Evolutionary conservation across 805 yeast genomes (phyloP).

Genomic region (Barnettozyma californica): DNA sequence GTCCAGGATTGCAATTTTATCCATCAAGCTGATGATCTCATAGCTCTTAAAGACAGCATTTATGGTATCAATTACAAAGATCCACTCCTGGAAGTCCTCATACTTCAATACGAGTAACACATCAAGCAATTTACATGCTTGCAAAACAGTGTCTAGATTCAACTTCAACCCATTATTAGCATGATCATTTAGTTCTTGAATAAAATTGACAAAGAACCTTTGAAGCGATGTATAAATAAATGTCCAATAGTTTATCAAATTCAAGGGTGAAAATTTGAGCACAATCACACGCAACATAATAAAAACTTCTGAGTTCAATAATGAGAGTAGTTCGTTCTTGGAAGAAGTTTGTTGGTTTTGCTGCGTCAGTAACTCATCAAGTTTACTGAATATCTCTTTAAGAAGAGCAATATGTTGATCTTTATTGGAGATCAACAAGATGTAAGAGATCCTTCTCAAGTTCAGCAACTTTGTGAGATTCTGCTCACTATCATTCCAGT

Average conservation of each 20-base stretch:
- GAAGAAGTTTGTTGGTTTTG: conserved; percentile 16
- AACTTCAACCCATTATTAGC: conserved; percentile 29
- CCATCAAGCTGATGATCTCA: conserved; percentile 24
- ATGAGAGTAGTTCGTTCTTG: conserved; percentile 26
- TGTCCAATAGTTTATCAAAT: conserved; percentile 67
- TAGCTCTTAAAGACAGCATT: conserved; percentile 45
- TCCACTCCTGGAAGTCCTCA: conserved; percentile 89
- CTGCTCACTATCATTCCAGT: conserved; percentile 68
- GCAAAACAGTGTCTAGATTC: conserved; percentile 40
- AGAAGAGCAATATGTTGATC: conserved; percentile 49
- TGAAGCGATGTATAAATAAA: conserved; percentile 58
- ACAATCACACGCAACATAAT: conserved; percentile 60
- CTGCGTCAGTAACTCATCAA: conserved; percentile 34
- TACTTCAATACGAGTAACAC: conserved; percentile 57
- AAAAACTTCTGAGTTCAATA: conserved; percentile 39
- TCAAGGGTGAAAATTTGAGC: conserved; percentile 56
- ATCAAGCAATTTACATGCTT: conserved; percentile 76
- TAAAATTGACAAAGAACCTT: conserved; percentile 33
- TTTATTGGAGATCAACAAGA: conserved; percentile 55
- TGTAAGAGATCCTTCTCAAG: conserved; percentile 57
- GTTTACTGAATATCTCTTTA: conserved; percentile 40
- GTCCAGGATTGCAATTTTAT: conserved; percentile 14
- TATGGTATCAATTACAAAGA: conserved; percentile 67
- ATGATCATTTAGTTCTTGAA: conserved; percentile 25
- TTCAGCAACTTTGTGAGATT: conserved; percentile 42